These are phyloP conservation scores for Aspergillus sp. DNA, from an alignment of 2,329 filamentous ascomycete species.

Conservation along the genomic window DNA sequence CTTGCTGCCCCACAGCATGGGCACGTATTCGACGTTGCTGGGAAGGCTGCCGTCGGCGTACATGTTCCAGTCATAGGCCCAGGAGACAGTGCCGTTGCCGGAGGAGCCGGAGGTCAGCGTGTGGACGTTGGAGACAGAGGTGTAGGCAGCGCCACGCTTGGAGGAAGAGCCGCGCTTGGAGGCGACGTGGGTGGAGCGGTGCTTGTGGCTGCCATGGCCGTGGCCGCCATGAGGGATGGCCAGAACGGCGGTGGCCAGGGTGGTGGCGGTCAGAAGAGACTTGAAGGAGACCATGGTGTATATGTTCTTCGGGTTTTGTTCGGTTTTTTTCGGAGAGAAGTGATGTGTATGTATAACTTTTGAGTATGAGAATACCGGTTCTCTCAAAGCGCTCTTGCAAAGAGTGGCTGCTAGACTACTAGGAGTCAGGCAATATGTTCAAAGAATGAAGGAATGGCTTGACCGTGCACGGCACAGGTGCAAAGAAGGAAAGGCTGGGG, in stretches of 20 bases:
- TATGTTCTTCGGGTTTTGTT: constrained; percentile 4
- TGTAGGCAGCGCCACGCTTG: constrained; percentile 44
- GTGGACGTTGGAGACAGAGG: constrained; percentile 35
- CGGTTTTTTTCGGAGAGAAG: neutral
- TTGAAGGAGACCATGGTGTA: constrained; percentile 43
- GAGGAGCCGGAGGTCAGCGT: constrained; percentile 28
- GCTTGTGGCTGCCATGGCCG: neutral
- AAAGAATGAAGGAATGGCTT: constrained; percentile 26
- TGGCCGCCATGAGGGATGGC: constrained; percentile 31
- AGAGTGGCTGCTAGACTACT: constrained; percentile 11
- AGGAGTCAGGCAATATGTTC: constrained; percentile 1
- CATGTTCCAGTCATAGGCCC: constrained; percentile 51
- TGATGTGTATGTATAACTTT: constrained; percentile 18
- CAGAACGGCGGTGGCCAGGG: constrained; percentile 38
- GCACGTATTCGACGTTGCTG: constrained; percentile 44
- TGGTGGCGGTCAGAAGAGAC: constrained; percentile 30
- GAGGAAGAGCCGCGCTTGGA: constrained; percentile 4
- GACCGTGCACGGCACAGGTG: constrained; percentile 39
- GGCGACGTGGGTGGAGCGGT: neutral
- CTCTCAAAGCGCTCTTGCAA: constrained; percentile 12
- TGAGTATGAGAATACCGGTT: constrained; percentile 23
- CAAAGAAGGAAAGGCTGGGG: constrained; percentile 14
- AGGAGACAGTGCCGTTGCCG: constrained; percentile 32
- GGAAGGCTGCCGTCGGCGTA: constrained; percentile 32
- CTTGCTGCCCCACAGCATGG: constrained; percentile 48